Evolutionary conservation across 805 yeast genomes (phyloP).

Genomic region (Wickerhamomyces queroliae): DNA sequence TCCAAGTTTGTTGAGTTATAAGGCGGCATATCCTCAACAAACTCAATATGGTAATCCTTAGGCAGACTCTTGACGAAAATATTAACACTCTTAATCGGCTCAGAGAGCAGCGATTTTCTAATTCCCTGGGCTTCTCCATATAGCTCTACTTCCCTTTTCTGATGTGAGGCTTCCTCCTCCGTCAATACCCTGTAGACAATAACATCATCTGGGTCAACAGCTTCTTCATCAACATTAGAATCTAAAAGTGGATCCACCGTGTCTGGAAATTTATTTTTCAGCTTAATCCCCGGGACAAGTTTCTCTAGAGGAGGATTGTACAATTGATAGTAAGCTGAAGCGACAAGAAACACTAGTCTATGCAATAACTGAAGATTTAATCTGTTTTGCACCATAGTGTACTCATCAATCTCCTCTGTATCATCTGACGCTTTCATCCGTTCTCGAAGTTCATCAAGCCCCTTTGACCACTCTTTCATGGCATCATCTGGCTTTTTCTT

Average conservation of each 20-base stretch:
- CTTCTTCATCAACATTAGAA: slow-evolving; percentile 13
- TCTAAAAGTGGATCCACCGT: slow-evolving; percentile 15
- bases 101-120: slow-evolving; percentile 44
- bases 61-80: slow-evolving; percentile 4
- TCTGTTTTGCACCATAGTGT: slow-evolving; percentile 24
- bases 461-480: slow-evolving; percentile 35
- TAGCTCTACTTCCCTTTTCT: slow-evolving; percentile 41
- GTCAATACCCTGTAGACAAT: slow-evolving; percentile 15
- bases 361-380: slow-evolving; percentile 60
- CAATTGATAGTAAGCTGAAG: slow-evolving; percentile 62
- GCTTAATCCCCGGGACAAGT: slow-evolving; percentile 22
- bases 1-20: slow-evolving; percentile 4
- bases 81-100: slow-evolving; percentile 21
- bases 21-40: slow-evolving; percentile 1
- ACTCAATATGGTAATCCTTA: neutral
- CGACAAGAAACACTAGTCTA: slow-evolving; percentile 72
- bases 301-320: slow-evolving; percentile 27
- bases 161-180: slow-evolving; percentile 29
- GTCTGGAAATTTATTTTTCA: slow-evolving; percentile 5
- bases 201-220: slow-evolving; percentile 24
- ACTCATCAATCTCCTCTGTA: slow-evolving; percentile 16
- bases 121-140: slow-evolving; percentile 58
- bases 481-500: slow-evolving; percentile 47
- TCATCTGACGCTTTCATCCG: slow-evolving; percentile 10
- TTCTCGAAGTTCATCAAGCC: slow-evolving; percentile 7